Base-by-base conservation (phyloP, 305 asterid genomes). In the Petunia hybrid region DNA sequence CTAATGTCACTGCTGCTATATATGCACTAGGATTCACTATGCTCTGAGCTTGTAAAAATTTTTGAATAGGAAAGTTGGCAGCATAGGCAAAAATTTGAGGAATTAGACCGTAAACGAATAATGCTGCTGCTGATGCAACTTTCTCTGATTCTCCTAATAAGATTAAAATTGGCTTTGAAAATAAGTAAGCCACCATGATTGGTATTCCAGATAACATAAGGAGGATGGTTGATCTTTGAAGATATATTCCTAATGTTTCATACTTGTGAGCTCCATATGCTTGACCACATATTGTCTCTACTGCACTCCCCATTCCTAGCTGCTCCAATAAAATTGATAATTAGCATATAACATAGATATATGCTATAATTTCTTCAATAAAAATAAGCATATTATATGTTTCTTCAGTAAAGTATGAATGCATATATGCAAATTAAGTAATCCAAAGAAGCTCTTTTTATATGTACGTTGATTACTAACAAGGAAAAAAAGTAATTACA, bases 291-390 rank as follows among this genome's bases (percentile, higher is more conserved):
- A 88, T 81, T 1, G 91, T 88, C 77, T 88, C 89, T 13, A 81
- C 88, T 60, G 89, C 91, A 66, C 91, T 88, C 64, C 88, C 91
- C 91, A 88, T 88, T 35, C 89, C 91, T 1, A 88, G 85, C 91
- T 88, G 83, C 78, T 60, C 75, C 62, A 31, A 8, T 7, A 66
- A 48, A 61, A 22, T 40, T 41, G 16, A 45, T 1, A 75, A 36
- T 40, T 7, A 57, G 22, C n/a, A 16, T 12, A 38, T 7, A 16
- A 4, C 22, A 35, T 38, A 2, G 2, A 53, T 40, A 74, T 14
- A 31, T 60, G 45, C 45, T 45, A 13, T 4, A 1, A 10, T 43
- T 48, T 43, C 59, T 43, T 16, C 59, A 69, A 0, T 3, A 48
- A 43, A n/a, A 59, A 4, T 22, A 22, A 22, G 31, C 31, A 22